phyloP scores from a whole-genome alignment of 805 yeast species.

The Zygoascus tannicola region DNA sequence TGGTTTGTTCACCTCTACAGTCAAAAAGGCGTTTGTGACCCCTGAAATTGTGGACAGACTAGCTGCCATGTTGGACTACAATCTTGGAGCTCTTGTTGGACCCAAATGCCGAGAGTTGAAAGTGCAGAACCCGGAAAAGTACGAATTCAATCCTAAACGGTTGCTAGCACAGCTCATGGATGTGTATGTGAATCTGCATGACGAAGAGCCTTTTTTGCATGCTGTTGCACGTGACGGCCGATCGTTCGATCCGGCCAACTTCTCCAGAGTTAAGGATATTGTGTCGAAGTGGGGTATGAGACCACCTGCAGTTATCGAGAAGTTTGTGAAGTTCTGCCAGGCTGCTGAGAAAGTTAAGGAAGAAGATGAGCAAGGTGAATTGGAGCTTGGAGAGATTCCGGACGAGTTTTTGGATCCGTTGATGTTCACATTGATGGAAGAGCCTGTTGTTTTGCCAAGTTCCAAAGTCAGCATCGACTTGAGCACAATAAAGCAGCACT shows the following conservation, averaged over 20 bases:
- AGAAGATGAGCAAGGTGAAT: slow-evolving; percentile 61
- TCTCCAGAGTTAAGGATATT: slow-evolving; percentile 62
- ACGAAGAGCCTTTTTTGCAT: slow-evolving; percentile 52
- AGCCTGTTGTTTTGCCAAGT: slow-evolving; percentile 89
- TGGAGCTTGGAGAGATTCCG: slow-evolving; percentile 87
- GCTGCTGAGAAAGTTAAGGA: slow-evolving; percentile 53
- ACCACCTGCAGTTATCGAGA: slow-evolving; percentile 43
- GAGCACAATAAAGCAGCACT: slow-evolving; percentile 85
- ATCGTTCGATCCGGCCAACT: slow-evolving; percentile 62
- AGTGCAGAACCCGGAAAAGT: slow-evolving; percentile 74
- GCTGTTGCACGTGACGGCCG: slow-evolving; percentile 91
- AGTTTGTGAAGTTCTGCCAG: slow-evolving; percentile 47
- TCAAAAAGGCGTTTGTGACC: slow-evolving; percentile 76
- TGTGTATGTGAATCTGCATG: slow-evolving; percentile 64
- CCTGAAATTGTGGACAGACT: slow-evolving; percentile 88
- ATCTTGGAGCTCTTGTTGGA: slow-evolving; percentile 86
- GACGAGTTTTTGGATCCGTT: slow-evolving; percentile 96
- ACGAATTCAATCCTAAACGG: slow-evolving; percentile 71
- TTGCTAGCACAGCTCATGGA: slow-evolving; percentile 61
- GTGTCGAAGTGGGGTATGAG: slow-evolving; percentile 48
- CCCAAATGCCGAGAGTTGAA: slow-evolving; percentile 85
- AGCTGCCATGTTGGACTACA: slow-evolving; percentile 93
- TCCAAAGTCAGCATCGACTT: slow-evolving; percentile 81
- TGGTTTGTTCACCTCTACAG: slow-evolving; percentile 72
- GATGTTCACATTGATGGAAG: slow-evolving; percentile 91